Base-by-base conservation (phyloP, 2,329 filamentous ascomycete genomes). In the Fusarium sp. region DNA sequence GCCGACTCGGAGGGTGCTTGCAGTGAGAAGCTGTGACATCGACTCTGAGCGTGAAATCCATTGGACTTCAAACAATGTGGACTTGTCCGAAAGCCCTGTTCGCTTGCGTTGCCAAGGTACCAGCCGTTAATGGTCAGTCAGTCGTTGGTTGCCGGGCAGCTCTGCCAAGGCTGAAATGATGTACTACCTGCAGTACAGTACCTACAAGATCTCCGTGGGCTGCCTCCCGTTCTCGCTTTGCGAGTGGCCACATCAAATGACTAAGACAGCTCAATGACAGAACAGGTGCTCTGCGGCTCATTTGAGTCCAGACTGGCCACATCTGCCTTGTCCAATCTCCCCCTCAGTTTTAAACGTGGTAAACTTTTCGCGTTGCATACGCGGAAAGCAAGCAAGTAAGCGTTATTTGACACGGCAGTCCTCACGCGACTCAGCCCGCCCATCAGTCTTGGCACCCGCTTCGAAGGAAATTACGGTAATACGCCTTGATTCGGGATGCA, bases 391-490 rank as follows among this genome's bases (percentile, higher is more conserved):
- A 42, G 48, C 42, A 42, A 53, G 35, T 67, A 37, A 43, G 42
- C 48, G 43, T 58, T 43, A 54, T 63, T 63, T 26, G 28, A 50
- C 64, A 71, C 49, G 68, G 57, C 39, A 35, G 53, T 47, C 42
- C 72, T 74, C 72, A 72, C 66, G 66, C 72, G 69, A 71, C 72
- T 63, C 57, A 50, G 57, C 49, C 65, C 58, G 50, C 54, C 57
- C 53, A 59, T 66, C 50, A 57, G 53, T 29, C 72, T 74, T 72
- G 70, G 70, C 72, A 59, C 63, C 57, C 57, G 47, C 65, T 38
- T 60, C 11, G 55, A 56, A 70, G 69, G 73, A 75, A 75, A 75
- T 75, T 75, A 70, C 67, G 60, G 63, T 68, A 67, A 75, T 74
- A 73, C 68, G 60, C 58, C 55, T 70, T 39, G 58, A 48, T 69